phyloP scores from a whole-genome alignment of 805 yeast species.

The Sungouiella blattae region DNA sequence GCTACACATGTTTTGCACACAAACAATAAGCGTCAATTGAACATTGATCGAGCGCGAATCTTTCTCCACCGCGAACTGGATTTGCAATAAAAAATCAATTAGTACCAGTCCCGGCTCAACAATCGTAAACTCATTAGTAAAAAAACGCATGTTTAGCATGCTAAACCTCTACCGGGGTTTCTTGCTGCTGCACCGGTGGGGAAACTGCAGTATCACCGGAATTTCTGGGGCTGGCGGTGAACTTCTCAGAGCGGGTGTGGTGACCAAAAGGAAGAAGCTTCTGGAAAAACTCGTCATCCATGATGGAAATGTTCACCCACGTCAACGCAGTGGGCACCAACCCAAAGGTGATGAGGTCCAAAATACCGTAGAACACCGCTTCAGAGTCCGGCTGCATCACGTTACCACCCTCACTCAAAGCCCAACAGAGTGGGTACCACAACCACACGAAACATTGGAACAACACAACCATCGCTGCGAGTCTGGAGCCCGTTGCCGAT shows the following conservation, averaged over 20 bases:
- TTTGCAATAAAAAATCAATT: too few species aligned
- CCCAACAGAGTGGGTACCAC: conserved; percentile 49
- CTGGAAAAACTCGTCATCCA: conserved; percentile 28
- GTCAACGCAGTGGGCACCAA: conserved; percentile 38
- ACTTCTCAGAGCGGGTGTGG: conserved; percentile 17
- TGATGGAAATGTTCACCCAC: conserved; percentile 20
- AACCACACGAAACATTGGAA: conserved; percentile 44
- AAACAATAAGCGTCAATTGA: too few species aligned
- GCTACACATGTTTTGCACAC: too few species aligned
- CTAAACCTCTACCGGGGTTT: background rate
- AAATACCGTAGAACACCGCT: conserved; percentile 56
- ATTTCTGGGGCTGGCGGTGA: conserved; percentile 35
- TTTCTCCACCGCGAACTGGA: too few species aligned
- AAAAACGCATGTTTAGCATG: too few species aligned
- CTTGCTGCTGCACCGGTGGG: too few species aligned
- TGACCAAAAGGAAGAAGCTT: conserved; percentile 13
- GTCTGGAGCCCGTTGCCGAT: background rate
- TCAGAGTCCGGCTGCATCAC: conserved; percentile 56
- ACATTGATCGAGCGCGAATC: too few species aligned
- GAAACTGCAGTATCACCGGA: conserved; percentile 45
- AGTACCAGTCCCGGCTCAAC: too few species aligned
- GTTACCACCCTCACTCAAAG: conserved; percentile 61
- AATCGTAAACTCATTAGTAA: too few species aligned
- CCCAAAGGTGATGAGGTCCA: conserved; percentile 48
- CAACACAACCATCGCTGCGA: conserved; percentile 15